phyloP scores from a whole-genome alignment of 768 basidiomycete species.

The Auriscalpium microsporum region DNA sequence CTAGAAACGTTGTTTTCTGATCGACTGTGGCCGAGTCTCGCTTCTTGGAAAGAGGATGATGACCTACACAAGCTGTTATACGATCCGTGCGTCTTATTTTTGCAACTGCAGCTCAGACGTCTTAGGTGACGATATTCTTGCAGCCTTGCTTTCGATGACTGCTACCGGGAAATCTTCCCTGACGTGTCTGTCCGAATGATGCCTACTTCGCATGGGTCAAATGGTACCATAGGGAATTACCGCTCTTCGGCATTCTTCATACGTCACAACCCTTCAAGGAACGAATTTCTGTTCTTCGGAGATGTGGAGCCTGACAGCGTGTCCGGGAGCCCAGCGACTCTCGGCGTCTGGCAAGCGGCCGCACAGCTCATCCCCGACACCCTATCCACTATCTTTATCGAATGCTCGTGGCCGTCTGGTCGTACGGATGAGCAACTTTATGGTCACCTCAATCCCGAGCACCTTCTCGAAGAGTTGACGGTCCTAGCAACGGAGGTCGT shows the following conservation, averaged over 20 bases:
- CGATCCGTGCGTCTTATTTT: slow-evolving; percentile 40
- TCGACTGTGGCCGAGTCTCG: slow-evolving; percentile 80
- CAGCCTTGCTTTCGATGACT: slow-evolving; percentile 44
- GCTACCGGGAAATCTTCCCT: slow-evolving; percentile 43
- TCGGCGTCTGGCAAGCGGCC: slow-evolving; percentile 72
- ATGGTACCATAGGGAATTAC: slow-evolving; percentile 44
- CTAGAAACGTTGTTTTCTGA: slow-evolving; percentile 69
- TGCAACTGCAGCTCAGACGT: no score
- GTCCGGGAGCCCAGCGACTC: slow-evolving; percentile 50
- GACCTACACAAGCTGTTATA: slow-evolving; percentile 55
- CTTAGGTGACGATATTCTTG: background rate
- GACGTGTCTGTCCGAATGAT: slow-evolving; percentile 57
- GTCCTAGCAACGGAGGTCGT: slow-evolving; percentile 63
- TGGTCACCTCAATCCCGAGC: slow-evolving; percentile 82
- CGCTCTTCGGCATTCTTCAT: slow-evolving; percentile 83
- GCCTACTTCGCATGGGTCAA: slow-evolving; percentile 66
- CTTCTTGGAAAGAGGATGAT: slow-evolving; percentile 60
- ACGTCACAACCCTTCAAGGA: slow-evolving; percentile 47
- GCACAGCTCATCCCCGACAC: slow-evolving; percentile 65
- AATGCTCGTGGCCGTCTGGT: slow-evolving; percentile 82
- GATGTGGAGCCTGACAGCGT: slow-evolving; percentile 86
- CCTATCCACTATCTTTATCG: slow-evolving; percentile 82
- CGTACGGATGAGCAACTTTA: slow-evolving; percentile 61
- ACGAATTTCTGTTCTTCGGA: slow-evolving; percentile 89
- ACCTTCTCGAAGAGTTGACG: slow-evolving; percentile 67